Evolutionary conservation across 495 filamentous ascomycete species (phyloP).

Genomic region (Immersiella caudata): DNA sequence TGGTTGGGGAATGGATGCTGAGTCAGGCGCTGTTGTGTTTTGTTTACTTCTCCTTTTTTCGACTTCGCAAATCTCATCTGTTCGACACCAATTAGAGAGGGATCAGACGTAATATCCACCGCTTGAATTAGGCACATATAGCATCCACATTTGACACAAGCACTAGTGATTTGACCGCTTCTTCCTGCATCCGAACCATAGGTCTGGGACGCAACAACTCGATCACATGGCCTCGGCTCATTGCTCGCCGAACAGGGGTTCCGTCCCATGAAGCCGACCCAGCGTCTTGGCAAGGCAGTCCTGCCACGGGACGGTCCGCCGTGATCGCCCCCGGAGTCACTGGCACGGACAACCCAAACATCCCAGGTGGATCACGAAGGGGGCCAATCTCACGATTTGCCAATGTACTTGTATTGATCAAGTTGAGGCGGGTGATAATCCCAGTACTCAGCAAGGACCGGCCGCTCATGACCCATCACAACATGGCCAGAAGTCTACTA

Average conservation of each 20-base stretch:
- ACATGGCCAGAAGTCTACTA: neutral
- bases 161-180: neutral
- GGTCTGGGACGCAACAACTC: neutral
- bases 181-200: neutral
- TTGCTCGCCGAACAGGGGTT: neutral
- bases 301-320: neutral
- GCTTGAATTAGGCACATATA: neutral
- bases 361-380: neutral
- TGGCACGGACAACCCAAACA: neutral
- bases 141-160: neutral
- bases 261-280: neutral
- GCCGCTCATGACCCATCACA: neutral
- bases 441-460: neutral
- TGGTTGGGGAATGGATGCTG: neutral
- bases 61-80: neutral
- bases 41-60: conserved; percentile 15
- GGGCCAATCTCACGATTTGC: neutral
- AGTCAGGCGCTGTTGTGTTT: neutral
- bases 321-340: neutral
- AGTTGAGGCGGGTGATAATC: neutral
- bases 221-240: neutral
- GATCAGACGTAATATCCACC: too few relatives aligned
- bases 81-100: too few relatives aligned
- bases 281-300: neutral
- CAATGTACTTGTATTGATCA: neutral